A percentile compares a stretch with the other conserved stretches of the same genome.
Conservation (phyloP, 163 green algal genomes). For the Botryococcus braunii region DNA sequence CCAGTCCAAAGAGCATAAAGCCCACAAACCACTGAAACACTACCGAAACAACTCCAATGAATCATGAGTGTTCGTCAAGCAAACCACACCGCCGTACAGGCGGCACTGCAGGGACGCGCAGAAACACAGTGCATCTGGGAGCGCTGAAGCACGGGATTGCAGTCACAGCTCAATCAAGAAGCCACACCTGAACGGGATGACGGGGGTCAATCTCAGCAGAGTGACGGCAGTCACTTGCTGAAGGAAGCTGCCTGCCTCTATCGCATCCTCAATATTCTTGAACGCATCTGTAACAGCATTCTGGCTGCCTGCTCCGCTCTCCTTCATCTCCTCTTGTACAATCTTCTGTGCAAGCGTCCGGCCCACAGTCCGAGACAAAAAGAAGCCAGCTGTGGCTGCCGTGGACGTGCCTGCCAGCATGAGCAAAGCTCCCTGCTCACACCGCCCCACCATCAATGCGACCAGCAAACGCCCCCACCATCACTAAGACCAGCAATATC, state of each 20-base stretch:
- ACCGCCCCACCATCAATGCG: too few relatives aligned
- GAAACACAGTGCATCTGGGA: too few relatives aligned
- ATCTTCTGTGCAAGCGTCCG: conserved; percentile 49
- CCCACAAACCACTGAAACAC: too few relatives aligned
- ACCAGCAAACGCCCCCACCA: too few relatives aligned
- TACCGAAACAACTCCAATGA: too few relatives aligned
- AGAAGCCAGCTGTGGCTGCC: conserved; percentile 60
- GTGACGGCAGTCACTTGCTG: conserved; percentile 66
- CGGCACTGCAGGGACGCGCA: too few relatives aligned
- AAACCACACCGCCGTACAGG: too few relatives aligned
- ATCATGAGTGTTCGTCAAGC: too few relatives aligned
- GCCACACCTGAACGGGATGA: conserved; percentile 71
- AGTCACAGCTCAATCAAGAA: too few relatives aligned
- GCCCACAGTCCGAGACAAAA: conserved; percentile 44
- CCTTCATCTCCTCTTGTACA: conserved; percentile 43
- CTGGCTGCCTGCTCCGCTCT: conserved; percentile 5
- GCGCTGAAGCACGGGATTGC: too few relatives aligned
- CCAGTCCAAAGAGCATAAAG: too few relatives aligned
- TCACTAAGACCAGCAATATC: too few relatives aligned
- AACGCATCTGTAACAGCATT: conserved; percentile 17
- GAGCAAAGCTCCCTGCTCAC: conserved; percentile 42
- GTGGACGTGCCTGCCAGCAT: conserved; percentile 55
- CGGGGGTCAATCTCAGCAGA: conserved; percentile 66
- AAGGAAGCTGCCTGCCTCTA: conserved; percentile 55
- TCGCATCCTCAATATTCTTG: conserved; percentile 38